Evolutionary conservation across 1,139 yeast genomes (phyloP).

Genomic region (Scheffersomyces stambukii): DNA sequence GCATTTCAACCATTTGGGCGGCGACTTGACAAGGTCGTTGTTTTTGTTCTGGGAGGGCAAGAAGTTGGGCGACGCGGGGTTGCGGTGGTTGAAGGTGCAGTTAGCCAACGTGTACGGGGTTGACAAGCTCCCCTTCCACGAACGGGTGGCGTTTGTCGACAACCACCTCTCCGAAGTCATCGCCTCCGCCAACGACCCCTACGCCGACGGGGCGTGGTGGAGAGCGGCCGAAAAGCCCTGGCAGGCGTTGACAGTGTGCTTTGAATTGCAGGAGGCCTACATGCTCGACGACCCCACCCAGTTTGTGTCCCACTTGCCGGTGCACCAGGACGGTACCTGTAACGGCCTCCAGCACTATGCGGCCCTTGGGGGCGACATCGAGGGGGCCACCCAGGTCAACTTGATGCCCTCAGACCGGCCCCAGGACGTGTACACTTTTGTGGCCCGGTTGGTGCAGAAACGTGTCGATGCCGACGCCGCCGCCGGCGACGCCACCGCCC

Average conservation of each 20-base stretch:
- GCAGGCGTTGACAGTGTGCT: slow-evolving; percentile 87
- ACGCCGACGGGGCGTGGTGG: slow-evolving; percentile 72
- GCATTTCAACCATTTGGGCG: slow-evolving; percentile 76
- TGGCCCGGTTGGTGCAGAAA: slow-evolving; percentile 65
- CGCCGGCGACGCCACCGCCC: slow-evolving; percentile 51
- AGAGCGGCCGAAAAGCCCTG: slow-evolving; percentile 85
- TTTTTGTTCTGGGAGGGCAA: slow-evolving; percentile 87
- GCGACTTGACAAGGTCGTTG: slow-evolving; percentile 84
- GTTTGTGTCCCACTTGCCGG: slow-evolving; percentile 77
- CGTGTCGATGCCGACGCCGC: slow-evolving; percentile 60
- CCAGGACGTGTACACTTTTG: slow-evolving; percentile 85
- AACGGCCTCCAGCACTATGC: slow-evolving; percentile 98
- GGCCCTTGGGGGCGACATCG: slow-evolving; percentile 92
- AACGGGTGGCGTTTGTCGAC: slow-evolving; percentile 71
- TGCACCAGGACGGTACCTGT: slow-evolving; percentile 97
- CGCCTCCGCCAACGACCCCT: slow-evolving; percentile 71
- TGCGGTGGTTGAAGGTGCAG: slow-evolving; percentile 87
- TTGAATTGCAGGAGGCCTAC: slow-evolving; percentile 72
- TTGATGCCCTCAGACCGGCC: slow-evolving; percentile 79
- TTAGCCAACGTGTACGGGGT: slow-evolving; percentile 84
- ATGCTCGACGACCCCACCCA: slow-evolving; percentile 69
- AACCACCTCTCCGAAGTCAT: slow-evolving; percentile 58
- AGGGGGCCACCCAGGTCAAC: slow-evolving; percentile 93
- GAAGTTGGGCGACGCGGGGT: slow-evolving; percentile 68
- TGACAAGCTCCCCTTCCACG: slow-evolving; percentile 77